Conservation (phyloP, 1,139 yeast genomes). For the Sugiyamaella pinicola region DNA sequence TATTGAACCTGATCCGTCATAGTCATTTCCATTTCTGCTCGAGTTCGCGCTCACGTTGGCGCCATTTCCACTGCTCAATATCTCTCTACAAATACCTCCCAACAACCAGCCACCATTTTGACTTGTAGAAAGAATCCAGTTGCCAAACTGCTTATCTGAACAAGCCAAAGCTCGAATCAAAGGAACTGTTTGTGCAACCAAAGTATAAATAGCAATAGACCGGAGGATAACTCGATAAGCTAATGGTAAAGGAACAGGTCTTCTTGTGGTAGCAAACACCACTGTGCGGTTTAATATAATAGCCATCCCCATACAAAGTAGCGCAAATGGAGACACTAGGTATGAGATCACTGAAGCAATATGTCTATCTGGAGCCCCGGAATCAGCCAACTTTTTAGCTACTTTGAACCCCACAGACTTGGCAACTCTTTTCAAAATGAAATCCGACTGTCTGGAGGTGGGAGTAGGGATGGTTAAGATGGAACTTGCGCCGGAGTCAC, state of each 20-base stretch:
- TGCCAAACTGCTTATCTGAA: constrained; percentile 29
- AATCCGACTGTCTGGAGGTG: constrained; percentile 19
- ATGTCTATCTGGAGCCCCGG: constrained; percentile 34
- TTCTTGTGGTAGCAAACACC: constrained; percentile 64
- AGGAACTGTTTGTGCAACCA: constrained; percentile 44
- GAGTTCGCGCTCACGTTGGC: not conserved
- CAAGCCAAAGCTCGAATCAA: constrained; percentile 48
- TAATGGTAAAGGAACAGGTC: constrained; percentile 42
- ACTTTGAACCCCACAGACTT: constrained; percentile 30
- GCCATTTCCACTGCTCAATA: not conserved
- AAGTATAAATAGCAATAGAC: constrained; percentile 44
- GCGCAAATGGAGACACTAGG: constrained; percentile 53
- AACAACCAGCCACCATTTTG: constrained; percentile 11
- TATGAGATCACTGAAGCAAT: constrained; percentile 37
- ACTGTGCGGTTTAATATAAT: constrained; percentile 64
- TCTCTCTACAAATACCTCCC: not conserved
- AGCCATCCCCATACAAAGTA: constrained; percentile 64
- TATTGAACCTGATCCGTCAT: not conserved
- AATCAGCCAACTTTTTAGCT: constrained; percentile 32
- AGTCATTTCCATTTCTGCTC: no score
- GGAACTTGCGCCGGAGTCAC: not conserved
- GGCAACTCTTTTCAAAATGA: constrained; percentile 27
- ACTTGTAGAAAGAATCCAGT: not conserved
- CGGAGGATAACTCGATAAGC: constrained; percentile 43
- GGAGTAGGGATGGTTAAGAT: not conserved